These are phyloP conservation scores for Macrotyloma uniflorum DNA, from an alignment of 306 rosid genomes.

Conservation along the genomic window DNA sequence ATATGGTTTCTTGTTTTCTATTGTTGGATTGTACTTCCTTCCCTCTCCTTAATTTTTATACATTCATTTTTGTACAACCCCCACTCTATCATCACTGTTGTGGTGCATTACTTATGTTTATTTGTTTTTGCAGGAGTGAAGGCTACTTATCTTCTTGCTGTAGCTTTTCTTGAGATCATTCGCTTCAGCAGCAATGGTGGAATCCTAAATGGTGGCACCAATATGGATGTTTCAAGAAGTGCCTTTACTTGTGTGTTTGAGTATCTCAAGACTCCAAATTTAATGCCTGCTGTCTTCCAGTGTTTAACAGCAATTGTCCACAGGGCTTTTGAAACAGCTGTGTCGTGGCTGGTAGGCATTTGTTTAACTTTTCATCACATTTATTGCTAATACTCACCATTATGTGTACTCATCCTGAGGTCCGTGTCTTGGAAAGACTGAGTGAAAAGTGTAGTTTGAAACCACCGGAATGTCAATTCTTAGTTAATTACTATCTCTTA, in stretches of 20 bases:
- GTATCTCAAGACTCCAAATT: slow-evolving; percentile 94
- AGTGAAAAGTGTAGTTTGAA: too few relatives aligned
- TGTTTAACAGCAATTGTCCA: slow-evolving; percentile 91
- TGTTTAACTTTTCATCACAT: slow-evolving; percentile 29
- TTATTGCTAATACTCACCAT: slow-evolving; percentile 19
- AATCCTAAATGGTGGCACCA: slow-evolving; percentile 79
- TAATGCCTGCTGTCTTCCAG: slow-evolving; percentile 95
- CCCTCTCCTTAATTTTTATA: slow-evolving; percentile 18
- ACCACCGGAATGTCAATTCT: too few relatives aligned
- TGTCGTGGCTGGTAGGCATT: slow-evolving; percentile 84
- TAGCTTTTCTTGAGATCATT: slow-evolving; percentile 91
- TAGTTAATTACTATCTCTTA: too few relatives aligned
- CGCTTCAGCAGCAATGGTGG: slow-evolving; percentile 99
- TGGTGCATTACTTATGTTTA: slow-evolving; percentile 22
- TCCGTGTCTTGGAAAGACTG: not conserved
- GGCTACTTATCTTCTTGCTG: slow-evolving; percentile 99
- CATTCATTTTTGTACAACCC: not conserved
- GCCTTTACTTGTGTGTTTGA: slow-evolving; percentile 96
- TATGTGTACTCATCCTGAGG: slow-evolving; percentile 22
- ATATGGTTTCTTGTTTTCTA: slow-evolving; percentile 14
- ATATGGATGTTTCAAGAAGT: slow-evolving; percentile 70
- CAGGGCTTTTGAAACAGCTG: slow-evolving; percentile 88
- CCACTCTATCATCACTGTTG: slow-evolving; percentile 3
- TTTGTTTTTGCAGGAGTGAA: slow-evolving; percentile 79
- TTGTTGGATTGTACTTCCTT: slow-evolving; percentile 20